Percentiles rank a stretch among this genome's conserved stretches.
These are phyloP conservation scores for Yamadazyma philogaea DNA, from an alignment of 805 yeast genomes.

Conservation along the genomic window DNA sequence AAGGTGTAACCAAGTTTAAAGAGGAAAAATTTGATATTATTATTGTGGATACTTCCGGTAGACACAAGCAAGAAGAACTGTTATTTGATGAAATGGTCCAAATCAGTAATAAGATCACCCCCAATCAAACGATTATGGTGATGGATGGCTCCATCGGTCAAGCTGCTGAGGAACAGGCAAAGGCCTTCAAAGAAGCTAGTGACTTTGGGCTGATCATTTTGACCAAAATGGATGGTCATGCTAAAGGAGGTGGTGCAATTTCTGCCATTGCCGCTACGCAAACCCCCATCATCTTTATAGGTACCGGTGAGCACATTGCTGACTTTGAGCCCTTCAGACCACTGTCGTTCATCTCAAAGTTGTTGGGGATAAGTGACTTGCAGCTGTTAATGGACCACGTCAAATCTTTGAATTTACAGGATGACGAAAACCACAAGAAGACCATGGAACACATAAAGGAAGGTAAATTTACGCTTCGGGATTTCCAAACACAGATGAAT, in stretches of 20 bases:
- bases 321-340: constrained; percentile 93
- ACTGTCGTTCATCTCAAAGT: constrained; percentile 80
- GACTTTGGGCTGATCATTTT: constrained; percentile 93
- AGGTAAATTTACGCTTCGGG: constrained; percentile 89
- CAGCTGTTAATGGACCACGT: constrained; percentile 94
- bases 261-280: constrained; percentile 97
- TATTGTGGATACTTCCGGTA: constrained; percentile 96
- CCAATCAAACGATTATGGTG: constrained; percentile 97
- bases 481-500: constrained; percentile 91
- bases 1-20: constrained; percentile 89
- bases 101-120: constrained; percentile 80
- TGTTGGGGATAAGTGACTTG: constrained; percentile 92
- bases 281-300: constrained; percentile 92
- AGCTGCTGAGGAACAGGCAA: constrained; percentile 94
- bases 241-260: constrained; percentile 99
- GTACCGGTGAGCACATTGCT: constrained; percentile 96
- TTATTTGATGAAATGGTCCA: constrained; percentile 93
- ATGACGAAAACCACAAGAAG: constrained; percentile 73
- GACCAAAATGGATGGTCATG: constrained; percentile 98
- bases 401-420: constrained; percentile 69
- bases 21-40: constrained; percentile 89
- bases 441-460: constrained; percentile 90
- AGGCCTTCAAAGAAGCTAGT: constrained; percentile 89
- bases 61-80: constrained; percentile 93
- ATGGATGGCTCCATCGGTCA: constrained; percentile 97